phyloP scores from a whole-genome alignment of 2,329 filamentous ascomycete species.

The Pseudogymnoascus sp. region DNA sequence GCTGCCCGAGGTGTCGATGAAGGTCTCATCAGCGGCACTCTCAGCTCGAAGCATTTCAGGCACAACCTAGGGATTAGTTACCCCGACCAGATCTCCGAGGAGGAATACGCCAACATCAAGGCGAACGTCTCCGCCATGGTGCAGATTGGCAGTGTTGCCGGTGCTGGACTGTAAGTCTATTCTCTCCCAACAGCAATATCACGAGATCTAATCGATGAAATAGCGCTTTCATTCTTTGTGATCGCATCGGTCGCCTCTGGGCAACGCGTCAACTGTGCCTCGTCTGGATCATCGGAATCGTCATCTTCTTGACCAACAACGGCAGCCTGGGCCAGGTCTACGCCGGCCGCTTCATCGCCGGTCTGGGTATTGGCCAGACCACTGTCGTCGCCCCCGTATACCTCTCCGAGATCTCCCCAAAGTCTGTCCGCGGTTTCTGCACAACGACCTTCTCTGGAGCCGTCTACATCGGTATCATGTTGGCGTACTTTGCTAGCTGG shows the following conservation, averaged over 20 bases:
- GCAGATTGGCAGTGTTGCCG: constrained; percentile 66
- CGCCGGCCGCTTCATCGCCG: constrained; percentile 58
- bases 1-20: constrained; percentile 74
- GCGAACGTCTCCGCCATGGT: constrained; percentile 77
- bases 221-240: constrained; percentile 51
- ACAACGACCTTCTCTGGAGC: constrained; percentile 63
- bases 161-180: constrained; percentile 49
- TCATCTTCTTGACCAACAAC: constrained; percentile 49
- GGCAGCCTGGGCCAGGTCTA: constrained; percentile 51
- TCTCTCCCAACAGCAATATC: not conserved
- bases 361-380: constrained; percentile 55
- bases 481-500: constrained; percentile 71
- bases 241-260: constrained; percentile 55
- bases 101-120: constrained; percentile 58
- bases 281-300: constrained; percentile 50
- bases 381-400: constrained; percentile 63
- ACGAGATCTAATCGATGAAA: not conserved
- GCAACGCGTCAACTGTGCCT: constrained; percentile 50
- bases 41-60: constrained; percentile 59
- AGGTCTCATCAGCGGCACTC: constrained; percentile 66
- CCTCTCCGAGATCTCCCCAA: constrained; percentile 63
- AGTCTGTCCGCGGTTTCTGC: constrained; percentile 62
- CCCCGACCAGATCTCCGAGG: constrained; percentile 33
- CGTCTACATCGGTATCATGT: constrained; percentile 70
- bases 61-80: constrained; percentile 47